Conservation (phyloP, 2,329 filamentous ascomycete species). For the Didymosphaeria variabile region DNA sequence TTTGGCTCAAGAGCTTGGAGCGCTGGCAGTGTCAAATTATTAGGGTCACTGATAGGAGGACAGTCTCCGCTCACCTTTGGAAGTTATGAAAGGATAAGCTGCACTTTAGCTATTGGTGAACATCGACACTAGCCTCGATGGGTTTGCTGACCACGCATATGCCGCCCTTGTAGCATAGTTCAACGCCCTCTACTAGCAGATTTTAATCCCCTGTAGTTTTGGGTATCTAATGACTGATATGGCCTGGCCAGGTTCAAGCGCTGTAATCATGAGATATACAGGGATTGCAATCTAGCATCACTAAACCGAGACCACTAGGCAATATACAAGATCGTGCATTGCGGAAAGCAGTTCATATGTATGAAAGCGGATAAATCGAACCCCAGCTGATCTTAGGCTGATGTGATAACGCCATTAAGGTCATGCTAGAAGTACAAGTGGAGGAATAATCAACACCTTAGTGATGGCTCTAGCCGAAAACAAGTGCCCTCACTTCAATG, state of each 20-base stretch:
- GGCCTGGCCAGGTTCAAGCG: too few relatives aligned
- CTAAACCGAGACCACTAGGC: too few relatives aligned
- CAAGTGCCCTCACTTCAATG: conserved; percentile 86
- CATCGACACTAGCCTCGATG: neutral
- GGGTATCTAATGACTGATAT: too few relatives aligned
- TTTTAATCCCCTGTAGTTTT: too few relatives aligned
- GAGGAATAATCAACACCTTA: neutral
- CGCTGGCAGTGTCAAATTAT: too few relatives aligned
- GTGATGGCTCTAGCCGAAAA: conserved; percentile 68
- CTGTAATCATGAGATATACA: too few relatives aligned
- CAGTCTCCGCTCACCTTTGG: neutral
- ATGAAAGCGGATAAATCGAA: neutral
- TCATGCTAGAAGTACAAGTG: neutral
- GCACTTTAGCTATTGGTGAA: neutral
- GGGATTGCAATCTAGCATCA: too few relatives aligned
- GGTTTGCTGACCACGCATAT: neutral
- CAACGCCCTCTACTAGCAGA: neutral
- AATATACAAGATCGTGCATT: too few relatives aligned
- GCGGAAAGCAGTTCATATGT: neutral
- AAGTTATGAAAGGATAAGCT: neutral
- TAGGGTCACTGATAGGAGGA: too few relatives aligned
- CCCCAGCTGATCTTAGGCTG: too few relatives aligned
- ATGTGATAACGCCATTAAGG: too few relatives aligned
- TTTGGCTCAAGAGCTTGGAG: too few relatives aligned
- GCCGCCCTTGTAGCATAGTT: neutral